Base-by-base conservation (phyloP, 2,329 filamentous ascomycete genomes). In the Colletotrichum horii region DNA sequence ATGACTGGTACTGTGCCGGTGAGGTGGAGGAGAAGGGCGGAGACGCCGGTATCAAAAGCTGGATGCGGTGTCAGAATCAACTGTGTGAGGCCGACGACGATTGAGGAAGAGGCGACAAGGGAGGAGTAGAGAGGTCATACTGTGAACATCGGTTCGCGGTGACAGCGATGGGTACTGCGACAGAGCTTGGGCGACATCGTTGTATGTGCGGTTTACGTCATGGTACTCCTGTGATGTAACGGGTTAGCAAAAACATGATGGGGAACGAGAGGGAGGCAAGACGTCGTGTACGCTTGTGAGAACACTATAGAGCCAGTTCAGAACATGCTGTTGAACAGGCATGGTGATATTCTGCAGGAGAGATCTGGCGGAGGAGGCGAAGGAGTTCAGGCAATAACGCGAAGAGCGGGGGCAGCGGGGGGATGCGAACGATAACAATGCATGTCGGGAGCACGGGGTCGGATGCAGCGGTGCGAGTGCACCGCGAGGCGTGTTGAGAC, bases 271-370 rank as follows among this genome's bases (percentile, higher is more conserved):
- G 32, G 26, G 15, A n/a, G n/a, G 22, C 16, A 64, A 67, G 24
- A 52, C 34, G 32, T 16, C 8, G 24, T 88, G 65, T 86, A 95
- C 94, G 80, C 93, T 95, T 56, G 94, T 95, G 74, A 98, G 87
- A 71, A 98, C 93, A 85, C 95, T 97, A 86, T 98, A 98, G 8
- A 98, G 92, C 96, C 96, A 98, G 86, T 96, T 96, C 81, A 98
- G 89, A 76, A 97, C 94, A 86, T 96, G 94, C 85, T 98, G 96
- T 81, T 95, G 94, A 83, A 98, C 94, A 80, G 93, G 92, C 89
- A 92, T 92, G 75, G 82, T 87, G 81, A 66, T 61, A 24, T 61
- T 19, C 52, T 52, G 22, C 34, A 61, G 58, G 32, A 32, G 58
- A 64, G 32, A 6, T 24, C 22, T 34, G 26, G 65, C 52, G 67